Base-by-base conservation (phyloP, 257 asterid genomes). In the Ilex asprella region DNA sequence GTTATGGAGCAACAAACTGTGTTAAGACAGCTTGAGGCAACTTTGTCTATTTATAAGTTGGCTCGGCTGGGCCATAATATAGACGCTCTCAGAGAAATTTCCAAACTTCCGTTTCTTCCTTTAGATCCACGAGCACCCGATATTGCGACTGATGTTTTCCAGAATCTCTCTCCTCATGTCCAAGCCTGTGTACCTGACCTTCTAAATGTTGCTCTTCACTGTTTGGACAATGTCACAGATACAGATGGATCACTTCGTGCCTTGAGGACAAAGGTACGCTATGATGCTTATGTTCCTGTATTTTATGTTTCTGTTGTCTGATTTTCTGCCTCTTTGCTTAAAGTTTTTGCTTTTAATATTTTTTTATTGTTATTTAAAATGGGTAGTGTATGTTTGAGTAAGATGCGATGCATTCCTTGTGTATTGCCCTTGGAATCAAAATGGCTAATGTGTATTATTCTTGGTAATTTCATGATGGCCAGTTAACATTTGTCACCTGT, bases 191-290 rank as follows among this genome's bases (percentile, higher is more conserved):
- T 89, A 47, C 97, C 99, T 0, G 86, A 86, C 68, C 81, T 93
- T 79, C 85, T 93, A 58, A 93, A 86, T 66, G 96, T 80, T 55
- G 97, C 96, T 30, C 94, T 89, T 64, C 75, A 85, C 50, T 80
- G 96, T 70, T 65, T 89, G 79, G 97, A 92, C n/a, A 87, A 81
- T 15, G 94, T 87, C 53, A 54, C 75, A 16, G 97, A 92, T 72
- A 79, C 94, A 43, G 99, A 92, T 58, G 99, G 99, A 70, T 89
- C 97, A 0, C 88, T 92, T 51, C 95, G 97, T 58, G 83, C 95
- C 61, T 75, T 93, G 84, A 85, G 90, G 84, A 79, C 85, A 12
- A 89, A 89, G 95, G 99, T 86, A 67, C 59, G 67, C 60, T 39
- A 7, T 46, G 52, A 46, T 46, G 10, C 52, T 2, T 4, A 46